phyloP scores from a whole-genome alignment of 371 early-diverging fungal genomes.

The Lichtheimia corymbifera region DNA sequence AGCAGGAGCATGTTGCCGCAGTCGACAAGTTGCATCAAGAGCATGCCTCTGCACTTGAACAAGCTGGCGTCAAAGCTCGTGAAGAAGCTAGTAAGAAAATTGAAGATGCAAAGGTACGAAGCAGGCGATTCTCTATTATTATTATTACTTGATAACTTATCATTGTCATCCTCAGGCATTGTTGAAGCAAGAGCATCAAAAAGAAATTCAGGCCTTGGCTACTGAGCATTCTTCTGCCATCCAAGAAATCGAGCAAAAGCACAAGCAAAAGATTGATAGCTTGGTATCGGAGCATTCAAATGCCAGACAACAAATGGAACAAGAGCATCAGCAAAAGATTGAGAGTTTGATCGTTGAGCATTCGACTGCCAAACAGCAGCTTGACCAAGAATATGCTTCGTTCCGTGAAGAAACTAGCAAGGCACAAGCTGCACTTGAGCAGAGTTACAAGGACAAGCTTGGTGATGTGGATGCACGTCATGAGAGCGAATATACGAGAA shows the following conservation, averaged over 20 bases:
- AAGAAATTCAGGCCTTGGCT: constrained; percentile 14
- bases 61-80: constrained; percentile 7
- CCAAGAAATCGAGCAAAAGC: constrained; percentile 5
- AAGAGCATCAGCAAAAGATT: constrained; percentile 19
- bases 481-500: constrained; percentile 16
- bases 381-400: constrained; percentile 6
- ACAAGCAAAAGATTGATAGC: neutral
- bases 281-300: neutral
- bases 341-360: constrained; percentile 9
- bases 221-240: constrained; percentile 4
- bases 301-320: neutral
- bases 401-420: neutral
- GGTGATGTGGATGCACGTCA: constrained; percentile 7
- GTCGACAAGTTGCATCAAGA: constrained; percentile 7
- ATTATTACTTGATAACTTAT: too few species aligned
- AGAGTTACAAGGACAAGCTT: constrained; percentile 15
- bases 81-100: neutral
- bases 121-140: constrained; percentile 1
- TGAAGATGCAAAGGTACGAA: constrained; percentile 12
- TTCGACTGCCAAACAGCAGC: neutral
- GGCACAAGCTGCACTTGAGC: constrained; percentile 11
- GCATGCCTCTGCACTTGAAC: constrained; percentile 8
- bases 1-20: neutral
- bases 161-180: too few species aligned
- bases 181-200: constrained; percentile 16